Evolutionary conservation across 2,329 filamentous ascomycete species (phyloP).

Genomic region (Sporothrix sp.): DNA sequence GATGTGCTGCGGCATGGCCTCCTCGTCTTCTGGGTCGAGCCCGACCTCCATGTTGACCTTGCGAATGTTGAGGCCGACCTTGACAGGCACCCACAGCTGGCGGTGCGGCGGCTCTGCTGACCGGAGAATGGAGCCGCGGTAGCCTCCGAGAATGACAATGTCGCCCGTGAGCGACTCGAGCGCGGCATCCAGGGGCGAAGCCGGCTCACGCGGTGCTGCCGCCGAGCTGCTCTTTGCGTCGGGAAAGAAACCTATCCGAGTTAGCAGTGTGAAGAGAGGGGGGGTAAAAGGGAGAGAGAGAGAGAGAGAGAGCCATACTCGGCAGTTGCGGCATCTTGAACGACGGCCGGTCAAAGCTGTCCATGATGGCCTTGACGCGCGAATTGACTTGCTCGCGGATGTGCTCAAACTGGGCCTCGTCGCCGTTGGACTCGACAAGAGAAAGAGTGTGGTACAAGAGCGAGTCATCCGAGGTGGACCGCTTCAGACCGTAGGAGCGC

Average conservation of each 20-base stretch:
- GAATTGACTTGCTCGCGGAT: conserved; percentile 81
- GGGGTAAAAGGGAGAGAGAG: not conserved
- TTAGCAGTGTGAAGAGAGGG: not conserved
- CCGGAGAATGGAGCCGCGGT: conserved; percentile 79
- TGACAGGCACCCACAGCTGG: conserved; percentile 91
- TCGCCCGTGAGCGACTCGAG: conserved; percentile 69
- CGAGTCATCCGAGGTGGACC: conserved; percentile 68
- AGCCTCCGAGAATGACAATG: conserved; percentile 79
- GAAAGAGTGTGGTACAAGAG: conserved; percentile 68
- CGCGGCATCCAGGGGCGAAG: conserved; percentile 32
- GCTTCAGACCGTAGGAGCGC: conserved; percentile 36
- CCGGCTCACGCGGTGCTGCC: conserved; percentile 1
- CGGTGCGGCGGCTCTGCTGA: conserved; percentile 72
- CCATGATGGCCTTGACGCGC: conserved; percentile 79
- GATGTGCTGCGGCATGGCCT: conserved; percentile 72
- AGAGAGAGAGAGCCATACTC: conserved; percentile 21
- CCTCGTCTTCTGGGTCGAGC: conserved; percentile 70
- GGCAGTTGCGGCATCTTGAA: conserved; percentile 60
- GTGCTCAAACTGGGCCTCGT: conserved; percentile 71
- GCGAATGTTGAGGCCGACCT: conserved; percentile 81
- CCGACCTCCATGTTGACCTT: conserved; percentile 89
- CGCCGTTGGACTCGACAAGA: conserved; percentile 70
- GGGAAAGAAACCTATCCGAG: conserved; percentile 19
- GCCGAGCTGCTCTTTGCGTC: conserved; percentile 15
- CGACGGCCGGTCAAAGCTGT: conserved; percentile 71